Base-by-base conservation (phyloP, 805 yeast genomes). In the Suhomyces canberraensis region DNA sequence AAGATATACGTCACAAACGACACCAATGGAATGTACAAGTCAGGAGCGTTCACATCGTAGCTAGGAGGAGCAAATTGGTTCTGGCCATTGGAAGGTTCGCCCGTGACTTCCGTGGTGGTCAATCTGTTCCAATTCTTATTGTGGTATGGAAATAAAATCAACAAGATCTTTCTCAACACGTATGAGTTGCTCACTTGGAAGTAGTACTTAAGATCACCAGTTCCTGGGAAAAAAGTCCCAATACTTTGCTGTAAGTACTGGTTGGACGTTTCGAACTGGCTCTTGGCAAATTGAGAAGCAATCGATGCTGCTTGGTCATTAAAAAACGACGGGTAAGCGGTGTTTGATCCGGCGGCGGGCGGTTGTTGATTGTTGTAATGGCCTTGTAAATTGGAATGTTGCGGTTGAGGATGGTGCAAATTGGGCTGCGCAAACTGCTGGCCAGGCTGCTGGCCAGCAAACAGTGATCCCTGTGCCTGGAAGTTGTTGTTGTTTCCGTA, bases 21-120 rank as follows among this genome's bases (percentile, higher is more conserved):
- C 97, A 95, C 93, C 42, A 86, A 63, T 4, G 99, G 99, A 37
- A 93, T 86, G 61, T 93, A 93, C 68, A 93, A 74, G 58, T 93
- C 99, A 2, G 98, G 98, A 0, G 98, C 95, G 54, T 95, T 93
- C 40, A 83, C 72, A 57, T 93, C 98, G 43, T 84, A 86, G 31
- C 75, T 63, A 11, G 99, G 96, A 8, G 86, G 79, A 2, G 87
- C 81, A 58, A 72, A 87, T 44, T 31, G 47, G 42, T 15, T 64
- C 61, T 34, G 35, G 32, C 16, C 56, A 61, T 28, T 63, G 28
- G 42, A 15, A n/a, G 32, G 46, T 15, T 55, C 47, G 29, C 67
- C 56, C 2, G 53, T 45, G 18, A 40, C 39, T 14, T 50, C 60
- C 17, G 44, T 42, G 7, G 58, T 47, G 16, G 62, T 49, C 33